Evolutionary conservation across 495 filamentous ascomycete species (phyloP), one percentile per base, ranked within the genome.

Genomic region (Aspergillus leporis): DNA sequence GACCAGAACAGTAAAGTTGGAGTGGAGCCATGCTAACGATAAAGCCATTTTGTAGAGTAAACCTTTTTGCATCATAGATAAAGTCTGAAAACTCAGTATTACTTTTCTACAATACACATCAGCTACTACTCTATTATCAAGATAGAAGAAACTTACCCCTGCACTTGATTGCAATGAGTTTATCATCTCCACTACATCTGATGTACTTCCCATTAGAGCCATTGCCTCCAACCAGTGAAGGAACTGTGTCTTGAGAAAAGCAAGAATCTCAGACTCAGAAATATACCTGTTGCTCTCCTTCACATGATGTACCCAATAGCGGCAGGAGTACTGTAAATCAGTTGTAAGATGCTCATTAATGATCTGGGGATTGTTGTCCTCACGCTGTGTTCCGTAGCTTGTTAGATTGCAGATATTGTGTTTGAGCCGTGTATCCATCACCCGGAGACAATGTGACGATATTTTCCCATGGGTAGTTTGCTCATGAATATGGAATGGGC

Each of bases 221-320:
- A 80, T 53, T 32, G 65, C 73, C 63, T 81, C 74, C 16, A 81
- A 50, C 76, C 70, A 79, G 60, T 73, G 67, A 47, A 83, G 72
- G 32, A 82, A 70, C 64, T 81, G 70, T 50, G 61, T 51, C 51
- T 63, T 28, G 12, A 81, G 56, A 45, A 81, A 82, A 5, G 18
- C 45, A 19, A 74, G 59, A 21, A 53, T 51, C 47, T 59, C 61
- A 36, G 57, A 49, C 48, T 76, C 65, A 49, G 55, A 28, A 25
- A 75, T 30, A n/a, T 9, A 23, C 38, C 47, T 1, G 46, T 65
- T 59, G 45, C 68, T 71, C 52, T 74, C 56, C 60, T 74, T 43
- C 38, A 79, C 31, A 66, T 85, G 77, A 55, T 74, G 36, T 53
- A 75, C 66, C 81, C 76, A 84, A 60, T 79, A 78, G 8, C 59